A percentile compares a stretch with the other conserved stretches of the same genome.
Conservation (phyloP, 345 rosid species). For the Anacardium occidentale region DNA sequence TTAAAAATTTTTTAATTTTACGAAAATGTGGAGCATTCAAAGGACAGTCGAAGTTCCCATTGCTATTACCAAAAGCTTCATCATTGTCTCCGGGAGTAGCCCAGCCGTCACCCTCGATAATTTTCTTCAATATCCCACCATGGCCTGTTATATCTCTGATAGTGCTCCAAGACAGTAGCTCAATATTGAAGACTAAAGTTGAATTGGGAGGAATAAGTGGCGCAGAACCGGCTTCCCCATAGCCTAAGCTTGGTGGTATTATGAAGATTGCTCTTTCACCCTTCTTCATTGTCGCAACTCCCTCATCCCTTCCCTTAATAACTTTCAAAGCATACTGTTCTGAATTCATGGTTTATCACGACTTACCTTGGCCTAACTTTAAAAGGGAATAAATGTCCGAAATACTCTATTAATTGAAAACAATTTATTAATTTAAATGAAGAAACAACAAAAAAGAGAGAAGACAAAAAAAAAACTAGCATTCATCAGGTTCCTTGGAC, state of each 20-base stretch:
- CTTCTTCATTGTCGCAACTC: slow-evolving; percentile 73
- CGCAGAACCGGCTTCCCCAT: slow-evolving; percentile 58
- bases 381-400: too few species aligned
- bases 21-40: too few species aligned
- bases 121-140: slow-evolving; percentile 67
- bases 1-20: too few species aligned
- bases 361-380: too few species aligned
- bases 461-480: too few species aligned
- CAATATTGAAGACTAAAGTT: slow-evolving; percentile 63
- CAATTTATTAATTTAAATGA: too few species aligned
- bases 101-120: slow-evolving; percentile 68
- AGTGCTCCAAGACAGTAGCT: slow-evolving; percentile 61
- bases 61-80: slow-evolving; percentile 52
- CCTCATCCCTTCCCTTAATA: slow-evolving; percentile 68
- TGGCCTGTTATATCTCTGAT: slow-evolving; percentile 63
- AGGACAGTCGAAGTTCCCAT: too few species aligned
- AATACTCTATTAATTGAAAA: too few species aligned
- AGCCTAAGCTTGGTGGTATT: slow-evolving; percentile 55
- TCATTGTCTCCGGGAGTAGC: slow-evolving; percentile 64
- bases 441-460: too few species aligned
- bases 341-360: too few species aligned
- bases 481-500: background rate
- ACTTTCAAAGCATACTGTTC: too few species aligned
- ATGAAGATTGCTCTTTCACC: slow-evolving; percentile 69
- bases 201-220: slow-evolving; percentile 62